Evolutionary conservation across 2,329 filamentous ascomycete genomes (phyloP).

Genomic region (Penicillium italicum): DNA sequence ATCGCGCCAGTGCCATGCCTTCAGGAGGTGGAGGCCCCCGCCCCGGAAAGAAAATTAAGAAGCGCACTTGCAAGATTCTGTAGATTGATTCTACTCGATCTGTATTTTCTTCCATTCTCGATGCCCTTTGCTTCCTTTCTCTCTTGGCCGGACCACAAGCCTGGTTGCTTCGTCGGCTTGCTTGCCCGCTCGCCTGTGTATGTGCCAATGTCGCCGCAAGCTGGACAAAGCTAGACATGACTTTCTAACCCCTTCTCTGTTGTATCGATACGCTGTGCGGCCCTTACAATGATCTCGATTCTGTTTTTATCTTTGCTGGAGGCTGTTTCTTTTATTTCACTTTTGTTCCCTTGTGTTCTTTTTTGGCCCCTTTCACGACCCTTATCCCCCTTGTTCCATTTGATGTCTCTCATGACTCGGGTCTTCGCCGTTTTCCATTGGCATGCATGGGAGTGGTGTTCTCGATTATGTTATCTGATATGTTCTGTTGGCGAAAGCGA

Average conservation of each 20-base stretch:
- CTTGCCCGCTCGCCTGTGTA: conserved; percentile 20
- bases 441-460: conserved; percentile 42
- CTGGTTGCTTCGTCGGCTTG: conserved; percentile 36
- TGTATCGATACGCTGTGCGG: conserved; percentile 22
- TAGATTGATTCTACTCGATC: conserved; percentile 44
- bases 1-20: conserved; percentile 19
- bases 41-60: conserved; percentile 67
- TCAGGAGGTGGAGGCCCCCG: conserved; percentile 39
- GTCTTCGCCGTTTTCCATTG: conserved; percentile 29
- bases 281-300: conserved; percentile 11
- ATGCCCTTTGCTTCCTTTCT: conserved; percentile 14
- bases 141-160: conserved; percentile 28
- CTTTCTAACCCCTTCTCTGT: conserved; percentile 15
- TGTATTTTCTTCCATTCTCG: conserved; percentile 10
- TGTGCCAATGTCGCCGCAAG: conserved; percentile 23
- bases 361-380: conserved; percentile 18
- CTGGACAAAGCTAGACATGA: conserved; percentile 27
- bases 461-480: conserved; percentile 25
- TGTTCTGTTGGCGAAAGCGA: conserved; percentile 32
- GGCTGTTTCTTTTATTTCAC: conserved; percentile 25
- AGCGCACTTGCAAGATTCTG: conserved; percentile 76
- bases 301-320: conserved; percentile 16
- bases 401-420: conserved; percentile 33
- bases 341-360: conserved; percentile 3
- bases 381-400: conserved; percentile 17